Evolutionary conservation across 257 asterid genomes (phyloP).

Genomic region (Solanum acaule): DNA sequence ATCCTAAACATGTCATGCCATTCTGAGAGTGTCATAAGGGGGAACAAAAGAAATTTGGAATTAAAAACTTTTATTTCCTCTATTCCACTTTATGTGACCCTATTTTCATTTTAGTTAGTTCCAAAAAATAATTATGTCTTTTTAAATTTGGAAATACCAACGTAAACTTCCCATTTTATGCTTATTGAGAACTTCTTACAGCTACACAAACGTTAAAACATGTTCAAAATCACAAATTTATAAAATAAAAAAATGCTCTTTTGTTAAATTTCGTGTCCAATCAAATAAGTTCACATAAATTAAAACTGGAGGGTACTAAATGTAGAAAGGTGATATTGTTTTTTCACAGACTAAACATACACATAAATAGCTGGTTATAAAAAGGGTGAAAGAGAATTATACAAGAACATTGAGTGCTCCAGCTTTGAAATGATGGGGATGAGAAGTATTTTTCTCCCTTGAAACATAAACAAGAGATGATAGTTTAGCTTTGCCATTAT

Average conservation of each 20-base stretch:
- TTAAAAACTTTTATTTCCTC: not conserved
- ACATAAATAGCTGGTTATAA: not conserved
- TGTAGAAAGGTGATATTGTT: not conserved
- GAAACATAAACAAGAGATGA: conserved; percentile 54
- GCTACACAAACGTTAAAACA: not conserved
- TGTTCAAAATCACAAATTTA: not conserved
- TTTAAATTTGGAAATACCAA: not conserved
- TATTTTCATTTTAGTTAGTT: not conserved
- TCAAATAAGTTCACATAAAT: not conserved
- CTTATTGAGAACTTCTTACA: not conserved
- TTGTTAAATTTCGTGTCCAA: not conserved
- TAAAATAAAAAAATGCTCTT: no score
- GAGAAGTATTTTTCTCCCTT: conserved; percentile 50
- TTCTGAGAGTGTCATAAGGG: not conserved
- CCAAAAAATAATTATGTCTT: not conserved
- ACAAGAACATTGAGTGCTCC: conserved; percentile 69
- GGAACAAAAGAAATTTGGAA: not conserved
- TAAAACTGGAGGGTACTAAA: not conserved
- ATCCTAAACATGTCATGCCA: not conserved
- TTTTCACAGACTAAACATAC: not conserved
- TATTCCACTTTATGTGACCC: not conserved
- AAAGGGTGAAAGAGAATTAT: not conserved
- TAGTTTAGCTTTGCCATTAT: conserved; percentile 14
- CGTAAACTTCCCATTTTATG: not conserved
- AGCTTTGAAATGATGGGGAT: conserved; percentile 74